Evolutionary conservation across 371 early-diverging fungal species (phyloP).

Genomic region (Amoeboaphelidium protococcarum): DNA sequence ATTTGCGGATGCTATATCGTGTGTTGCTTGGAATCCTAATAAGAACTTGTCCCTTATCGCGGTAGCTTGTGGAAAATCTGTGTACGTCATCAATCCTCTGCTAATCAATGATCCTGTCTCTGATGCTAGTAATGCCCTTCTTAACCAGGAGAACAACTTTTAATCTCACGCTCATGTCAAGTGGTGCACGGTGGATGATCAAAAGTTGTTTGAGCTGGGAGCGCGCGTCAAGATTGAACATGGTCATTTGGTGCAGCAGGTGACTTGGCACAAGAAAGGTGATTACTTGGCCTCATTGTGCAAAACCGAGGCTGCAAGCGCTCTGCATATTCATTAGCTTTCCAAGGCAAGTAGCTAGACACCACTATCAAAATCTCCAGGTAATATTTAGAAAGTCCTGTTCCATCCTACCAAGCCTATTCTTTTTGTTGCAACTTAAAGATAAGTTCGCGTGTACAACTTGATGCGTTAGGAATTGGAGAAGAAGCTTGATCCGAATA

Average conservation of each 20-base stretch:
- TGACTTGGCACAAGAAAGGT: constrained; percentile 87
- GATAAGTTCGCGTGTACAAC: constrained; percentile 72
- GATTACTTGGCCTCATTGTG: constrained; percentile 59
- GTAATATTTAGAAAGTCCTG: constrained; percentile 52
- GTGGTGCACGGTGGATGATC: too few species aligned
- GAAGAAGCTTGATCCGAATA: constrained; percentile 50
- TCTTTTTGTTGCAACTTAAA: constrained; percentile 81
- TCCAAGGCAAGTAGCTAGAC: constrained; percentile 59
- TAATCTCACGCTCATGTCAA: too few species aligned
- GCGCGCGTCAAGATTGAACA: not conserved
- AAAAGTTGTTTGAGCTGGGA: too few species aligned
- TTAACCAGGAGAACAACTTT: too few species aligned
- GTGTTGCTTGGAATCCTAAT: constrained; percentile 73
- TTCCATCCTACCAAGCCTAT: constrained; percentile 85
- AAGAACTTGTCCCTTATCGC: constrained; percentile 33
- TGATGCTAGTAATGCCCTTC: too few species aligned
- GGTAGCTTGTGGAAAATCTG: not conserved
- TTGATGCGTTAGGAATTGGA: constrained; percentile 52
- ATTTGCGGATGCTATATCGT: constrained; percentile 27
- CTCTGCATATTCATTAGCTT: constrained; percentile 74
- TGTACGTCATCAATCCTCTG: not conserved
- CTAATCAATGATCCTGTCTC: not conserved
- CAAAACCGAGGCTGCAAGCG: constrained; percentile 12
- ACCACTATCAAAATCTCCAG: constrained; percentile 62
- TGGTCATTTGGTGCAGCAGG: not conserved